Evolutionary conservation across 352 stramenopile genomes (phyloP).

Genomic region (Globisporangium orthogonon): DNA sequence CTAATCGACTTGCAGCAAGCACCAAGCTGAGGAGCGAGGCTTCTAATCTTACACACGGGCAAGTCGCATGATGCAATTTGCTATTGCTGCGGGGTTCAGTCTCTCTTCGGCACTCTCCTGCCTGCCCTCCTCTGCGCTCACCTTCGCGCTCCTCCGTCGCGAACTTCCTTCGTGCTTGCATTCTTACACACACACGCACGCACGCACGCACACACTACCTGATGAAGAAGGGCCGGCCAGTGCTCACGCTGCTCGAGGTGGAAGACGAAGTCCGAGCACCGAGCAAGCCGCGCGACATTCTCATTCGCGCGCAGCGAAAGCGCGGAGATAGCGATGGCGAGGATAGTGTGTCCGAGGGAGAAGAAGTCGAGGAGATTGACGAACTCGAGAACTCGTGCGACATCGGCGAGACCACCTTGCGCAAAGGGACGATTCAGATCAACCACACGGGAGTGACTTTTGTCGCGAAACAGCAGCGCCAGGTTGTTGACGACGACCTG

Average conservation of each 20-base stretch:
- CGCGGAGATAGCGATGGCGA: constrained; percentile 5
- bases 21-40: too few relatives aligned
- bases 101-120: too few relatives aligned
- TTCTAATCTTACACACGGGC: background rate
- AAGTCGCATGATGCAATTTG: background rate
- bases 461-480: constrained; percentile 12
- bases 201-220: background rate
- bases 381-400: constrained; percentile 61
- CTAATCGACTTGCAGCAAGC: constrained; percentile 2
- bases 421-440: constrained; percentile 60
- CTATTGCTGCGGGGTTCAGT: background rate
- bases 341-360: constrained; percentile 3
- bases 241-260: constrained; percentile 13
- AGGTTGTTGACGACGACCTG: background rate
- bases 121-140: too few relatives aligned
- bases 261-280: constrained; percentile 15
- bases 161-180: too few relatives aligned
- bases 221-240: constrained; percentile 15
- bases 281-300: constrained; percentile 1
- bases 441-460: constrained; percentile 62
- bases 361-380: constrained; percentile 23
- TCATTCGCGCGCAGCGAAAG: constrained; percentile 6
- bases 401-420: constrained; percentile 66
- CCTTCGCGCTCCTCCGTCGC: background rate
- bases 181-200: too few relatives aligned